phyloP scores from a whole-genome alignment of 768 basidiomycete genomes.

The Boletus coccyginus region DNA sequence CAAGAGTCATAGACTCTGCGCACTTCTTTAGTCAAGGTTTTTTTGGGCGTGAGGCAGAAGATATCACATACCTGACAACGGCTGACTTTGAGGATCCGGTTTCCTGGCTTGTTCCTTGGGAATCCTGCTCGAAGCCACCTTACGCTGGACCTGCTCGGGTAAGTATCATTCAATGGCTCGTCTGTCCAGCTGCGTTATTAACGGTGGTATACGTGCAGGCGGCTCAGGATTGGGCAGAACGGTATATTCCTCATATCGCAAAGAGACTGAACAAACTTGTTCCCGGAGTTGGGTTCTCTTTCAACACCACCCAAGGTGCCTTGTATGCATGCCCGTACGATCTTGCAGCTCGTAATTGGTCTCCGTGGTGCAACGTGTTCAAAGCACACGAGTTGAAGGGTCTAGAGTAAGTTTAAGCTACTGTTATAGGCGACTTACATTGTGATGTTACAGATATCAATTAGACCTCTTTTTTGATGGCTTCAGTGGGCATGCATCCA shows the following conservation, averaged over 20 bases:
- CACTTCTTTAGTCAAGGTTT: conserved; percentile 40
- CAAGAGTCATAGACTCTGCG: conserved; percentile 38
- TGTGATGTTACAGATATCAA: conserved; percentile 30
- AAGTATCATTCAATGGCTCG: background rate
- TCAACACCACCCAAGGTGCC: conserved; percentile 35
- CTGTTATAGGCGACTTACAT: background rate
- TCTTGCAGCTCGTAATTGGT: conserved; percentile 31
- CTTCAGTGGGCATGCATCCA: conserved; percentile 33
- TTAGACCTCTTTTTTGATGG: conserved; percentile 35
- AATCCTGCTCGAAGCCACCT: conserved; percentile 29
- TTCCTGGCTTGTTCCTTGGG: conserved; percentile 41
- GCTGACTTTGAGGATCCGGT: conserved; percentile 32
- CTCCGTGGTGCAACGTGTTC: conserved; percentile 44
- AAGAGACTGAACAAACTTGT: conserved; percentile 34
- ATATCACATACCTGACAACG: conserved; percentile 28
- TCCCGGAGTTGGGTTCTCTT: conserved; percentile 32
- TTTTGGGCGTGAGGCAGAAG: conserved; percentile 31
- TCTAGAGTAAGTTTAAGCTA: conserved; percentile 33
- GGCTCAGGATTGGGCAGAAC: conserved; percentile 28
- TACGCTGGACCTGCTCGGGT: background rate
- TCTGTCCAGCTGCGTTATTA: background rate
- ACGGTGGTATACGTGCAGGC: background rate
- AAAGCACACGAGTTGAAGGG: conserved; percentile 29
- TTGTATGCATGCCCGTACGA: conserved; percentile 43
- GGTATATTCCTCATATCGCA: conserved; percentile 38